Percentiles rank a stretch among this genome's conserved stretches.
phyloP scores from a whole-genome alignment of 2,329 filamentous ascomycete genomes.

The Byssothecium circinans region DNA sequence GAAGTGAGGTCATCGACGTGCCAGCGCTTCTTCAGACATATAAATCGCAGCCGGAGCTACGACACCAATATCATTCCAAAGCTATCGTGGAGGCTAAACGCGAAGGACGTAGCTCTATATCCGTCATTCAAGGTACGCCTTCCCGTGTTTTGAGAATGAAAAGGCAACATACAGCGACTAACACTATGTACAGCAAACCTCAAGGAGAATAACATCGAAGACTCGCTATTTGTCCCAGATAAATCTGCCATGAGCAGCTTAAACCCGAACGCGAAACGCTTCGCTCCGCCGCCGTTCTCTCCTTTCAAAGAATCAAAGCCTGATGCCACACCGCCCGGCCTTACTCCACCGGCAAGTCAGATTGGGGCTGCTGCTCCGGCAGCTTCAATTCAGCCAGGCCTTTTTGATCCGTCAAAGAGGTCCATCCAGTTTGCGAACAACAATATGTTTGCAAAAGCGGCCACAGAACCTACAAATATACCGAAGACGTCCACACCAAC shows the following conservation, averaged over 20 bases:
- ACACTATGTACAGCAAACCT: background rate
- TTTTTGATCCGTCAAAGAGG: slow-evolving; percentile 33
- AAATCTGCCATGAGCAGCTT: slow-evolving; percentile 1
- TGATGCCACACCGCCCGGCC: background rate
- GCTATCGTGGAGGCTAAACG: slow-evolving; percentile 62
- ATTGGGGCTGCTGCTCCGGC: background rate
- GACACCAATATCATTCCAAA: slow-evolving; percentile 57
- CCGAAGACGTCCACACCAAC: too few species aligned
- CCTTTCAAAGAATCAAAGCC: background rate
- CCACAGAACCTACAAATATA: too few species aligned
- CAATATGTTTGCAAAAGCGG: slow-evolving; percentile 15
- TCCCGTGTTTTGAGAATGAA: background rate
- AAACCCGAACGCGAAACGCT: background rate
- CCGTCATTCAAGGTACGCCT: slow-evolving; percentile 59
- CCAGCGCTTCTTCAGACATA: slow-evolving; percentile 47
- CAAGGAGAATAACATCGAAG: slow-evolving; percentile 15
- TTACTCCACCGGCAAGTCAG: background rate
- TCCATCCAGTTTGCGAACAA: slow-evolving; percentile 28
- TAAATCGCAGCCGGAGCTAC: slow-evolving; percentile 25
- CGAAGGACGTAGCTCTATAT: slow-evolving; percentile 56
- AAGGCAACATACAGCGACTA: background rate
- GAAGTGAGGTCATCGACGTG: slow-evolving; percentile 56
- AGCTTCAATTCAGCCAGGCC: slow-evolving; percentile 21
- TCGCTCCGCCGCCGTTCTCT: background rate
- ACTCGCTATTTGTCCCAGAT: slow-evolving; percentile 46